phyloP scores from a whole-genome alignment of 768 basidiomycete genomes.

The Amanita inopinata region DNA sequence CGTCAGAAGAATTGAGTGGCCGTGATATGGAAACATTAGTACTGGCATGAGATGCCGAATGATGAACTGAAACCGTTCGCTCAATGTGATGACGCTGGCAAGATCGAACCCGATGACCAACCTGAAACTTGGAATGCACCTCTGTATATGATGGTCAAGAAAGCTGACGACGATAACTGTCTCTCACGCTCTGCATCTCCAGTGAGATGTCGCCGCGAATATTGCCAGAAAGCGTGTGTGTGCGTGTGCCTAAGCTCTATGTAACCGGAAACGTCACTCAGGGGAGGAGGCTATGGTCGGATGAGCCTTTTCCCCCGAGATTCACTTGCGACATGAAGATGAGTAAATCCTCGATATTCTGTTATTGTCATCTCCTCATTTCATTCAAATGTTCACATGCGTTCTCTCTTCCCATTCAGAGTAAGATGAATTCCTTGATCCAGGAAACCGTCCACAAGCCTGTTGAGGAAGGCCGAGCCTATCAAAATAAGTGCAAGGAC shows the following conservation, averaged over 20 bases:
- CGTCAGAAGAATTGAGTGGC: no score
- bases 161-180: no score
- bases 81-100: no score
- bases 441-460: not conserved
- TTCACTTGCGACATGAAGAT: not conserved
- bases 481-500: constrained; percentile 9
- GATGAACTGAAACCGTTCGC: no score
- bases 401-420: constrained; percentile 1
- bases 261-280: constrained; percentile 1
- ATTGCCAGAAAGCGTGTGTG: constrained; percentile 5
- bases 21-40: no score
- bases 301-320: not conserved
- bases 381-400: not conserved
- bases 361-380: not conserved
- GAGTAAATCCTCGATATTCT: not conserved
- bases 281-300: not conserved
- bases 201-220: constrained; percentile 10
- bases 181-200: no score
- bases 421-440: constrained; percentile 4
- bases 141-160: no score
- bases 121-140: no score
- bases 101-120: no score
- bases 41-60: no score
- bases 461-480: constrained; percentile 7
- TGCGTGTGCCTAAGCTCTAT: not conserved